Percentiles rank a stretch among this genome's conserved stretches.
Evolutionary conservation across 2,329 filamentous ascomycete genomes (phyloP).

Genomic region (Bimuria novae-zelandiae): DNA sequence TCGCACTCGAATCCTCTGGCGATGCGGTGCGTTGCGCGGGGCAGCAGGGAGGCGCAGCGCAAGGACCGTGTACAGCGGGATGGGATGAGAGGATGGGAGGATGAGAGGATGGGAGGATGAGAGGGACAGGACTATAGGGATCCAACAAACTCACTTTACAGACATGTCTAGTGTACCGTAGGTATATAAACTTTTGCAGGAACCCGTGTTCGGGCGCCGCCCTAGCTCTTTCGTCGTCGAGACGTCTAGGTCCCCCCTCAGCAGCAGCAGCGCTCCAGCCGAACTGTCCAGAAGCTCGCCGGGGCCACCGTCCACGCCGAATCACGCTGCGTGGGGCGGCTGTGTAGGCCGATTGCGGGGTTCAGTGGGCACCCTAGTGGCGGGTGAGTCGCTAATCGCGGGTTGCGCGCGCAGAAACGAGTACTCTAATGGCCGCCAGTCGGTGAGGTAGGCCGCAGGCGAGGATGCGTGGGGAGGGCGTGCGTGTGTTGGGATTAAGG

Average conservation of each 20-base stretch:
- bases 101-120: too few species aligned
- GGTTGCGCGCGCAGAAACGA: background rate
- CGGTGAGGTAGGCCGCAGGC: too few species aligned
- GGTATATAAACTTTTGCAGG: background rate
- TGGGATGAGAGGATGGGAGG: conserved; percentile 7
- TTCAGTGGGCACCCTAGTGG: conserved; percentile 1
- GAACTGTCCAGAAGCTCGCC: background rate
- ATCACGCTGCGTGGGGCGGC: conserved; percentile 17
- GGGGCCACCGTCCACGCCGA: conserved; percentile 22
- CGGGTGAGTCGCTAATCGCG: conserved; percentile 16
- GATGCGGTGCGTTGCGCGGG: background rate
- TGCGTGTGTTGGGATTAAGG: too few species aligned
- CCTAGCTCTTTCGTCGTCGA: too few species aligned
- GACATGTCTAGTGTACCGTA: conserved; percentile 32
- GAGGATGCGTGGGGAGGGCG: background rate
- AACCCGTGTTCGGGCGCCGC: conserved; percentile 5
- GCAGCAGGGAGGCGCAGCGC: conserved; percentile 16
- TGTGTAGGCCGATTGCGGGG: conserved; percentile 11
- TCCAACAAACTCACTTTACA: conserved; percentile 46
- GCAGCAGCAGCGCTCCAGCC: too few species aligned
- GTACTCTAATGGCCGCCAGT: too few species aligned
- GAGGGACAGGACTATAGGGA: conserved; percentile 10
- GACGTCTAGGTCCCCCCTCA: too few species aligned
- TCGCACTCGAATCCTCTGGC: background rate
- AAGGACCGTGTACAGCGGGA: background rate